A percentile compares a stretch with the other conserved stretches of the same genome.
Evolutionary conservation across 768 basidiomycete genomes (phyloP).

Genomic region (Amanita thiersii): DNA sequence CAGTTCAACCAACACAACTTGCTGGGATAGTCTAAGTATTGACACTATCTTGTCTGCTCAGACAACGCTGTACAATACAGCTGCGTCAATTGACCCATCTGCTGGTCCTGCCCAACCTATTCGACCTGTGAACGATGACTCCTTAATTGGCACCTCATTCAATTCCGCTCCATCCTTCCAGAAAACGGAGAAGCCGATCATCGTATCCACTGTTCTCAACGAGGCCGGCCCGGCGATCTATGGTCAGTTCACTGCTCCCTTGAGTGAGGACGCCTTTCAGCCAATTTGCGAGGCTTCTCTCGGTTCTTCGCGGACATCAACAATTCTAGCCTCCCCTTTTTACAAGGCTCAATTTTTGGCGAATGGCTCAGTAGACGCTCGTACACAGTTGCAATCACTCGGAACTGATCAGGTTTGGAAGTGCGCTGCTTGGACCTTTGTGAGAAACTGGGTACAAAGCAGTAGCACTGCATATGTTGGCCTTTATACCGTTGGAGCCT

Average conservation of each 20-base stretch:
- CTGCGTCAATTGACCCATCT: slow-evolving; percentile 39
- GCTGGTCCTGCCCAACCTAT: slow-evolving; percentile 51
- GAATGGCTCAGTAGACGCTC: slow-evolving; percentile 35
- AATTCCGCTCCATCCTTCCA: slow-evolving; percentile 57
- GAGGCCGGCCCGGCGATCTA: slow-evolving; percentile 69
- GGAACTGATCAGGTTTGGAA: slow-evolving; percentile 68
- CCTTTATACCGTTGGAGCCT: slow-evolving; percentile 53
- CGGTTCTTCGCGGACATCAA: slow-evolving; percentile 33
- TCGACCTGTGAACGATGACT: slow-evolving; percentile 60
- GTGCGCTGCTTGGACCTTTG: slow-evolving; percentile 66
- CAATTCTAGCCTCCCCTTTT: slow-evolving; percentile 34
- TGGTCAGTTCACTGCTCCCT: slow-evolving; percentile 24
- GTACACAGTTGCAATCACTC: slow-evolving; percentile 45
- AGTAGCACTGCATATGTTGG: slow-evolving; percentile 68
- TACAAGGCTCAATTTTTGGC: slow-evolving; percentile 31
- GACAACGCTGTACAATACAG: slow-evolving; percentile 32
- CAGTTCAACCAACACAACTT: slow-evolving; percentile 33
- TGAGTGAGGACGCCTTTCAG: slow-evolving; percentile 31
- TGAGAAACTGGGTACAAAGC: slow-evolving; percentile 53
- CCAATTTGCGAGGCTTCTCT: slow-evolving; percentile 34
- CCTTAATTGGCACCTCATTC: slow-evolving; percentile 58
- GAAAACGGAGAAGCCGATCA: slow-evolving; percentile 49
- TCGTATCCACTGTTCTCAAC: slow-evolving; percentile 63
- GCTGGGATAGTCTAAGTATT: slow-evolving; percentile 42
- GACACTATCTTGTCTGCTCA: slow-evolving; percentile 48